phyloP scores from a whole-genome alignment of 1,284 basidiomycete species.

The Tilletia indica region DNA sequence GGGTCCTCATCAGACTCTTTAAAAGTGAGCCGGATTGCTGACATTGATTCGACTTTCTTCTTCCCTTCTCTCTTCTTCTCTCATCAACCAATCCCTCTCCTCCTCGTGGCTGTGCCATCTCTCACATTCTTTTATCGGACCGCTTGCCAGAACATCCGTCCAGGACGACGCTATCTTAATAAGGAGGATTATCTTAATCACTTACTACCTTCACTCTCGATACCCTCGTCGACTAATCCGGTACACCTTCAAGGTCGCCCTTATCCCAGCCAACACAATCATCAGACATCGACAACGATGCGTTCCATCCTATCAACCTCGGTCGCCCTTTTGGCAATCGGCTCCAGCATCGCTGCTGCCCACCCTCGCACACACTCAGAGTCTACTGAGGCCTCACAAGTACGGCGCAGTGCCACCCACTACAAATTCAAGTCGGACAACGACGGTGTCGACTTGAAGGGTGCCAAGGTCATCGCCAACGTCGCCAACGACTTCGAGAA shows the following conservation, averaged over 20 bases:
- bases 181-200: background rate
- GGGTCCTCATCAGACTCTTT: too few relatives aligned
- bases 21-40: background rate
- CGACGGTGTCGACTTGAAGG: background rate
- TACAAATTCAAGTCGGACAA: background rate
- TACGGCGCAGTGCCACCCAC: background rate
- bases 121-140: constrained; percentile 8
- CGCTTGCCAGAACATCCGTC: background rate
- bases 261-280: background rate
- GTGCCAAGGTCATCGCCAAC: background rate
- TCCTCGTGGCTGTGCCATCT: constrained; percentile 11
- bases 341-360: constrained; percentile 14
- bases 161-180: constrained; percentile 3
- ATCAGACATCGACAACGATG: background rate
- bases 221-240: background rate
- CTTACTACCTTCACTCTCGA: background rate
- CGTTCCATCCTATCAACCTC: constrained; percentile 3
- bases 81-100: background rate
- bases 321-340: constrained; percentile 4
- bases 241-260: background rate
- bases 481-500: background rate
- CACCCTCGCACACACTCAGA: constrained; percentile 4
- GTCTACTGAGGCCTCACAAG: background rate
- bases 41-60: background rate
- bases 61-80: background rate